Base-by-base conservation (phyloP, 768 basidiomycete genomes). In the Russula emetica region DNA sequence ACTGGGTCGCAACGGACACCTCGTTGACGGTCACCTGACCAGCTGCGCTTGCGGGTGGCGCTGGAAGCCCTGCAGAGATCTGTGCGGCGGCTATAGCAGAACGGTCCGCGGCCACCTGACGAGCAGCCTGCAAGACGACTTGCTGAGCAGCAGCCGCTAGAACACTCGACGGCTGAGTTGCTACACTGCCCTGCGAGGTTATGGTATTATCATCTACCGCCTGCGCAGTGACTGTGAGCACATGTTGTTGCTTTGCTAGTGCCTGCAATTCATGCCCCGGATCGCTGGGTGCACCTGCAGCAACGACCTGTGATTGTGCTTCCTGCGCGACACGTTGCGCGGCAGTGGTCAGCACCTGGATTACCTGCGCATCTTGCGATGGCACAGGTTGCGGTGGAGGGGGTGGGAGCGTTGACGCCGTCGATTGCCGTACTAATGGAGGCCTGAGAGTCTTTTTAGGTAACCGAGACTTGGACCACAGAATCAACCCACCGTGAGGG, bases 241-340 rank as follows among this genome's bases (percentile, higher is more conserved):
- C 88, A 68, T 90, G 85, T 70, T 88, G 90, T 76, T 92, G 90
- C 73, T 89, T 90, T 55, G 83, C 86, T 58, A 93, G 82, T 28
- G 85, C 85, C 70, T 87, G 83, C 13, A 89, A 72, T 67, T 86
- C 80, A 9, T 74, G 76, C 20, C 74, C 76, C 32, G 76, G 73
- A 36, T 77, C 77, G 57, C 64, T 80, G n/a, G 80, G 78, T 32
- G 74, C 75, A 26, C 77, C 76, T 22, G 79, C 76, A 20, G 80
- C 82, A 60, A 85, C 82, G 49, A 85, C 79, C 70, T 89, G 87
- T 7, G 83, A 84, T 67, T 88, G 85, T 3, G 82, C 85, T 70
- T 88, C 85, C 71, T 87, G 85, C 13, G 86, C 87, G 26, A 92
- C 87, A 50, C 87, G 86, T 69, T 89, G 86, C 36, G 87, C 89